Percentiles rank a stretch among this genome's conserved stretches.
Conservation (phyloP, 257 asterid genomes). For the Cruciata laevipes region DNA sequence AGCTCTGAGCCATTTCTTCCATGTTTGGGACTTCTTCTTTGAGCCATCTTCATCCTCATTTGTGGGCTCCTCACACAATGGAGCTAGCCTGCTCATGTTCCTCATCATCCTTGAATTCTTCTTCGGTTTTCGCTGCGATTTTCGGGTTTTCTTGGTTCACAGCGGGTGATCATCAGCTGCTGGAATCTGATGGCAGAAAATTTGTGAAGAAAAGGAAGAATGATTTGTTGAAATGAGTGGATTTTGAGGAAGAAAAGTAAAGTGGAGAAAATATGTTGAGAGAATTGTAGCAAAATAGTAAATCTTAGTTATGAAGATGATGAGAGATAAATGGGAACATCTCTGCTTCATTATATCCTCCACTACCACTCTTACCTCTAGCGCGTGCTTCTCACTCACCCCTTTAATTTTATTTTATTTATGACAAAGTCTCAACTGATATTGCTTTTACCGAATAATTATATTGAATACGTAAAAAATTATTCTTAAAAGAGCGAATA, state of each 20-base stretch:
- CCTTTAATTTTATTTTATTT: no score
- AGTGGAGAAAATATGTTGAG: not conserved
- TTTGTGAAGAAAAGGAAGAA: no score
- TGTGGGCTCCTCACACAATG: conserved; percentile 63
- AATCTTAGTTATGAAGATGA: not conserved
- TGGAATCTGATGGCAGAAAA: not conserved
- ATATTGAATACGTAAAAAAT: no score
- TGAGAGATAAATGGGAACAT: conserved; percentile 3
- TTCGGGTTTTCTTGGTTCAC: not conserved
- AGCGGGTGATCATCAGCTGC: not conserved
- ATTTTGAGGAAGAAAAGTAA: not conserved
- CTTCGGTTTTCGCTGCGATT: not conserved
- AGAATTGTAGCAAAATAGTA: not conserved
- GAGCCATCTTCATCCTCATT: conserved; percentile 47
- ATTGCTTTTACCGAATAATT: no score
- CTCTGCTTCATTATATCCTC: not conserved
- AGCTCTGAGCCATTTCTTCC: conserved; percentile 56
- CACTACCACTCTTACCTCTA: conserved; percentile 2
- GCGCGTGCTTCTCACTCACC: conserved; percentile 14
- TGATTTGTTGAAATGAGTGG: not conserved
- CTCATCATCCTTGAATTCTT: not conserved
- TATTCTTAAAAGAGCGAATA: no score
- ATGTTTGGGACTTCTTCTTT: conserved; percentile 32
- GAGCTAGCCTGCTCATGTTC: conserved; percentile 57
- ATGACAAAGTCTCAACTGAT: no score